Base-by-base conservation (phyloP, 306 rosid species). In the Quercus bicolor region DNA sequence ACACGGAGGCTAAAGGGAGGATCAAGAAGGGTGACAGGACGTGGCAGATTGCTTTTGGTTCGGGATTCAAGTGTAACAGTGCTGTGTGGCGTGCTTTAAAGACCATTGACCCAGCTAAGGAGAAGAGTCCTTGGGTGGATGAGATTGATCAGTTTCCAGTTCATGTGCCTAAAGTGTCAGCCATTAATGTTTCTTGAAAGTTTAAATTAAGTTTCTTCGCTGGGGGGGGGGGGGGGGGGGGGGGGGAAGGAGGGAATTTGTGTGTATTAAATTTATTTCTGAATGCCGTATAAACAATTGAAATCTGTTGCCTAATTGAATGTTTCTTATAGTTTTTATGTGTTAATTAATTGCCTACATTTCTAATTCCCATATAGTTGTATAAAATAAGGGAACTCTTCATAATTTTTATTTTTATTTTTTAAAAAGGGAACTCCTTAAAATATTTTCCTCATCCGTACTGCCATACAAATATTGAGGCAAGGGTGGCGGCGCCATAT, bases 21-120 rank as follows among this genome's bases (percentile, higher is more conserved):
- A 89, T 94, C 18, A 80, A 75, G 28, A 91, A 85, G 72, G 97
- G 98, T 23, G 90, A 91, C 13, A 69, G 92, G 79, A 90, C 90
- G 1, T 94, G 98, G 98, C 98, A 94, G 88, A 94, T 94, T 62
- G 98, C 97, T 0, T 94, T 94, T 56, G 98, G 98, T 3, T 92
- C 98, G 0, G 98, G 98, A 0, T 94, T 94, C 55, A 94, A 94
- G 84, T 94, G 98, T n/a, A 92, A 94, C 77, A 94, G 98, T 59
- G 96, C 94, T 4, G 97, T 94, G 14, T 94, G 98, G 98, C 71
- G 52, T 20, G 97, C 97, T 0, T 14, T 94, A 77, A 88, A 86
- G 84, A 88, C 97, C 54, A 76, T 94, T 2, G 54, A 88, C 81
- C 94, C 98, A 0, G 72, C 85, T 1, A 82, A 87, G 70, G 97